These are phyloP conservation scores for Phaseolus lunatus DNA, from an alignment of 306 rosid species.

Conservation along the genomic window DNA sequence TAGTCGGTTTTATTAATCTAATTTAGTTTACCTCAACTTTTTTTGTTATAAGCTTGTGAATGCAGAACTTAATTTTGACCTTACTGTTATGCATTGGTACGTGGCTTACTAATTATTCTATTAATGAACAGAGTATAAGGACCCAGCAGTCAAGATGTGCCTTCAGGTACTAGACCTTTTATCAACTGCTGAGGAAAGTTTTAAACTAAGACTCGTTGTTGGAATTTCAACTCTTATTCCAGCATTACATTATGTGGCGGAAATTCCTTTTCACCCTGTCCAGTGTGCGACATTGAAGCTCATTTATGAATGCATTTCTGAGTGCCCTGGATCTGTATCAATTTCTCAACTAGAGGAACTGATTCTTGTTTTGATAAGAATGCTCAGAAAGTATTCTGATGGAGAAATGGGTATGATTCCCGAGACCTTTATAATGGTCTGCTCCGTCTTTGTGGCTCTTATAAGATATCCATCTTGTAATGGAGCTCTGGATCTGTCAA, in stretches of 20 bases:
- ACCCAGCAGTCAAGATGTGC: slow-evolving; percentile 77
- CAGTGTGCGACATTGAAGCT: slow-evolving; percentile 78
- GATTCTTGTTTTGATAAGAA: slow-evolving; percentile 60
- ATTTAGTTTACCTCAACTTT: slow-evolving; percentile 33
- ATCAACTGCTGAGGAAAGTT: slow-evolving; percentile 75
- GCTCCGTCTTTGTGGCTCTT: slow-evolving; percentile 72
- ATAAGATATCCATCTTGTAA: slow-evolving; percentile 69
- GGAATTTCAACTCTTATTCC: slow-evolving; percentile 92
- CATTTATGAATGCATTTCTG: slow-evolving; percentile 74
- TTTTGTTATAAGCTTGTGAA: slow-evolving; percentile 28
- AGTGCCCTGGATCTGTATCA: slow-evolving; percentile 80
- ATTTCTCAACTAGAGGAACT: slow-evolving; percentile 76
- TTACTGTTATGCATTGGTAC: slow-evolving; percentile 9
- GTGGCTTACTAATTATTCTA: slow-evolving; percentile 47
- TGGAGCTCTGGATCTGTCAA: slow-evolving; percentile 58
- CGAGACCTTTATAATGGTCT: slow-evolving; percentile 69
- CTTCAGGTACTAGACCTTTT: slow-evolving; percentile 77
- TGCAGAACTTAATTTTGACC: slow-evolving; percentile 37
- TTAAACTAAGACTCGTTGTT: slow-evolving; percentile 77
- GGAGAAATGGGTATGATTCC: slow-evolving; percentile 83
- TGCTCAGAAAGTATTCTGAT: slow-evolving; percentile 71
- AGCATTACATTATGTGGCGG: slow-evolving; percentile 74
- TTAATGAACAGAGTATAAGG: slow-evolving; percentile 74
- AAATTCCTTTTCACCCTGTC: slow-evolving; percentile 87
- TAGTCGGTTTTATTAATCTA: slow-evolving; percentile 24